Conservation (phyloP, 2,329 filamentous ascomycete species). For the Penicillium sp. region DNA sequence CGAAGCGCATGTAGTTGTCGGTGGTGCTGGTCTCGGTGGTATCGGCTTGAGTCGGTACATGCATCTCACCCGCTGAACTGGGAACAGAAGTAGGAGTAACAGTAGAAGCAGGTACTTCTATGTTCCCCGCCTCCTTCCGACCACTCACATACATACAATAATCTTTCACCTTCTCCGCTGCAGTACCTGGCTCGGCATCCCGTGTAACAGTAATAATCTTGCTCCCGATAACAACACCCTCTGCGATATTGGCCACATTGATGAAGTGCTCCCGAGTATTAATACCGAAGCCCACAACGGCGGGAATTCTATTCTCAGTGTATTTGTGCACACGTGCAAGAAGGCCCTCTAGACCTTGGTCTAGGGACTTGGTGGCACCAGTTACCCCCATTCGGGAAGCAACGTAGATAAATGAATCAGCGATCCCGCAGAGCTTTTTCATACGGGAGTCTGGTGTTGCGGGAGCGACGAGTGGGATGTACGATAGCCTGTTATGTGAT, state of each 20-base stretch:
- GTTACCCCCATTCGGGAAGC: constrained; percentile 95
- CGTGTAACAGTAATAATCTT: constrained; percentile 81
- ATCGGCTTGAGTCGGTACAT: background rate
- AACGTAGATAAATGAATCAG: constrained; percentile 96
- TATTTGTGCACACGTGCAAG: constrained; percentile 81
- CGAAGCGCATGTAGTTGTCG: constrained; percentile 62
- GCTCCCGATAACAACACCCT: constrained; percentile 92
- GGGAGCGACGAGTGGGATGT: constrained; percentile 88
- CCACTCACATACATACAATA: constrained; percentile 74
- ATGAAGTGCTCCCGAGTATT: constrained; percentile 90
- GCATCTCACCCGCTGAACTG: background rate
- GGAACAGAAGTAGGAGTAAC: background rate
- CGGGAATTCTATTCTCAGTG: constrained; percentile 75
- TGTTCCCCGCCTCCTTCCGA: constrained; percentile 43
- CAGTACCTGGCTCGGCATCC: constrained; percentile 62
- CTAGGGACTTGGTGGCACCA: constrained; percentile 79
- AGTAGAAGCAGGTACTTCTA: constrained; percentile 26
- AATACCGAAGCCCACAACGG: constrained; percentile 90
- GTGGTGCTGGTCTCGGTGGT: background rate
- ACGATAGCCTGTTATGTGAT: constrained; percentile 66
- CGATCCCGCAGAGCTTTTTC: constrained; percentile 88
- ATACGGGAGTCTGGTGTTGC: constrained; percentile 86
- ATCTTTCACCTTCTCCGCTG: constrained; percentile 70
- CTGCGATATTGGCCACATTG: constrained; percentile 74
- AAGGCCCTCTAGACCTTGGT: constrained; percentile 72